Conservation (phyloP, 345 rosid genomes). For the Cardamine occulta region DNA sequence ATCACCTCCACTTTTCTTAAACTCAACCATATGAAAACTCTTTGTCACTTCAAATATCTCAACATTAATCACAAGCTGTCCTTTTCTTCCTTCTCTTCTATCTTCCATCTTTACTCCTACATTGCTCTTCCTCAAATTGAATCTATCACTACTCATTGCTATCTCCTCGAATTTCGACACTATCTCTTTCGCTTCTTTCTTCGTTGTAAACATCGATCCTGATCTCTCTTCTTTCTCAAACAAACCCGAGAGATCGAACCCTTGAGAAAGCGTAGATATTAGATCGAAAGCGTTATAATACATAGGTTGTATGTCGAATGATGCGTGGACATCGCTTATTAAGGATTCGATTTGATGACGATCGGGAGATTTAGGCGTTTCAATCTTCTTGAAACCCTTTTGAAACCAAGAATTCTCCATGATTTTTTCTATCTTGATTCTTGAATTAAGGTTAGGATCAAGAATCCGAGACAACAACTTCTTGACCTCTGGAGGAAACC, state of each 20-base stretch:
- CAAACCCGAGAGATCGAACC: slow-evolving; percentile 76
- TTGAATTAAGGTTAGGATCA: slow-evolving; percentile 62
- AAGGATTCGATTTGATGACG: slow-evolving; percentile 33
- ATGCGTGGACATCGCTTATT: slow-evolving; percentile 51
- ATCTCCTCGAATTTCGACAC: slow-evolving; percentile 76
- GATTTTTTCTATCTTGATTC: slow-evolving; percentile 61
- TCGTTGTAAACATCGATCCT: slow-evolving; percentile 61
- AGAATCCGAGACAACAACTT: slow-evolving; percentile 76
- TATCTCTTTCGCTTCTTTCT: slow-evolving; percentile 59
- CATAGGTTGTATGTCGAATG: slow-evolving; percentile 52
- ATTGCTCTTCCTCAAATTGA: slow-evolving; percentile 51
- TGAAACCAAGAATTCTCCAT: slow-evolving; percentile 72
- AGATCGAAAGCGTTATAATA: slow-evolving; percentile 78
- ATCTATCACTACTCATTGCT: slow-evolving; percentile 58
- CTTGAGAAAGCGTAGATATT: slow-evolving; percentile 78
- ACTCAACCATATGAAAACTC: slow-evolving; percentile 69
- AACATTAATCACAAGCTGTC: slow-evolving; percentile 69
- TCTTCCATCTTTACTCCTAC: slow-evolving; percentile 71
- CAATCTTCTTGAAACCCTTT: slow-evolving; percentile 61
- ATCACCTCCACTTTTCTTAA: slow-evolving; percentile 77
- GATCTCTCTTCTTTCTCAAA: slow-evolving; percentile 55
- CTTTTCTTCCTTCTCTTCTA: slow-evolving; percentile 77
- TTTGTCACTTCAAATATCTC: slow-evolving; percentile 82
- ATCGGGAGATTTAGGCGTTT: slow-evolving; percentile 48
- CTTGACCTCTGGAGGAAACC: slow-evolving; percentile 71